Conservation (phyloP, 2,329 filamentous ascomycete genomes). For the Pleomassaria siparia region DNA sequence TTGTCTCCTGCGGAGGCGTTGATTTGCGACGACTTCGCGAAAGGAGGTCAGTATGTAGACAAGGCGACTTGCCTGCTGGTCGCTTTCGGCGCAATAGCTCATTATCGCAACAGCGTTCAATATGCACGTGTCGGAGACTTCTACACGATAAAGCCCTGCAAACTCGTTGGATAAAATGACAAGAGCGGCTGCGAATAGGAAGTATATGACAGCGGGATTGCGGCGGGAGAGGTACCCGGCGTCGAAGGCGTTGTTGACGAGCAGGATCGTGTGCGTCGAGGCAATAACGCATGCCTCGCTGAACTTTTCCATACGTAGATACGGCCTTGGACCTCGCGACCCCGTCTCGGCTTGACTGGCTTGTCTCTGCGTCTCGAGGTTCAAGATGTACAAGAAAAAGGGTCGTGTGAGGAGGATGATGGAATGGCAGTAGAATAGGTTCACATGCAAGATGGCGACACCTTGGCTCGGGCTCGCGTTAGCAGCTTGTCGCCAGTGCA, state of each 20-base stretch:
- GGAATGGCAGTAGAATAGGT: conserved; percentile 64
- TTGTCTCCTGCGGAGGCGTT: conserved; percentile 31
- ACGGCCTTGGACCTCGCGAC: conserved; percentile 27
- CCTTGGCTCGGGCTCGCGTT: conserved; percentile 51
- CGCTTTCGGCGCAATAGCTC: conserved; percentile 44
- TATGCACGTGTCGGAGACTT: conserved; percentile 40
- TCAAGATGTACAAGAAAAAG: conserved; percentile 63
- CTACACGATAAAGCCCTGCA: conserved; percentile 36
- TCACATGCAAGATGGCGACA: conserved; percentile 63
- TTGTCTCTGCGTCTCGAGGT: conserved; percentile 43
- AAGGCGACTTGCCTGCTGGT: conserved; percentile 43
- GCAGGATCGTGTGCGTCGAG: conserved; percentile 44
- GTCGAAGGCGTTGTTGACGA: conserved; percentile 45
- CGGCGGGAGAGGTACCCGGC: conserved; percentile 44
- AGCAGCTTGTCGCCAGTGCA: conserved; percentile 56
- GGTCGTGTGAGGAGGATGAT: conserved; percentile 65
- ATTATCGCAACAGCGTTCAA: conserved; percentile 43
- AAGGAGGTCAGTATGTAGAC: conserved; percentile 43
- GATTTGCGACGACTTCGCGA: conserved; percentile 39
- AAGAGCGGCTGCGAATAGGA: conserved; percentile 45
- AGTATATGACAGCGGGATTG: conserved; percentile 46
- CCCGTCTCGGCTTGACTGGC: conserved; percentile 26
- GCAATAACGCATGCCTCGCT: conserved; percentile 47
- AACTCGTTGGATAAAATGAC: conserved; percentile 46
- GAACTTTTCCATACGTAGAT: conserved; percentile 51